Evolutionary conservation across 1,284 basidiomycete species (phyloP), one percentile per base, ranked within the genome.

Genomic region (Meira miltonrushii): DNA sequence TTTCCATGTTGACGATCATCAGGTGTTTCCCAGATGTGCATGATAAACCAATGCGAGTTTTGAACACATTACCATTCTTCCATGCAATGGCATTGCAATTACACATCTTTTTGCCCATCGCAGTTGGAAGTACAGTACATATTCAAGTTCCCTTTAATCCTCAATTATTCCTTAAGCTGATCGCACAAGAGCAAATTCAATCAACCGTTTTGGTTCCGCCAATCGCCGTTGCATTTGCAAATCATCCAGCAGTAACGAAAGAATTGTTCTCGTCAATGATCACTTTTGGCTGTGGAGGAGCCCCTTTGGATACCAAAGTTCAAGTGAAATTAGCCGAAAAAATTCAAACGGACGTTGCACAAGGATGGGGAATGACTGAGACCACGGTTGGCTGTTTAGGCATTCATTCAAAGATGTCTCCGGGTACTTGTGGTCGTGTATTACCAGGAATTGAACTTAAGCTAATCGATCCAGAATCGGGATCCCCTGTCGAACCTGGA

Each of bases 351-450:
- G 40, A 37, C 8, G 60, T 67, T 38, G 39, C 49, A 21, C 64
- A 66, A 44, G 67, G 60, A 1, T 69, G 50, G 33, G 67, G 67
- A 28, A 69, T 69, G 65, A 67, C 59, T 5, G 67, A 69, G 41
- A 67, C 67, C 8, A 68, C 67, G 0, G 65, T 68, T 15, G 65
- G 59, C 11, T 61, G 57, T 2, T 55, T 66, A 23, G 67, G 67
- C 4, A 13, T 64, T 7, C 50, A 41, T 21, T 49, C 37, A 13
- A 59, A 58, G 3, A 39, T 57, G 25, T 59, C 49, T 1, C 54
- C 61, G 4, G 68, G 68, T 1, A 60, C 61, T 13, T 62, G 66
- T 6, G 68, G 68, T 2, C 58, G 57, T 25, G 21, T 64, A 13
- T 44, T 68, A 17, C 66, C 68, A 1, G 48, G 57, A 3, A 62